A percentile compares a stretch with the other conserved stretches of the same genome.
Evolutionary conservation across 495 filamentous ascomycete genomes (phyloP).

Genomic region (Xylaria palmicola): DNA sequence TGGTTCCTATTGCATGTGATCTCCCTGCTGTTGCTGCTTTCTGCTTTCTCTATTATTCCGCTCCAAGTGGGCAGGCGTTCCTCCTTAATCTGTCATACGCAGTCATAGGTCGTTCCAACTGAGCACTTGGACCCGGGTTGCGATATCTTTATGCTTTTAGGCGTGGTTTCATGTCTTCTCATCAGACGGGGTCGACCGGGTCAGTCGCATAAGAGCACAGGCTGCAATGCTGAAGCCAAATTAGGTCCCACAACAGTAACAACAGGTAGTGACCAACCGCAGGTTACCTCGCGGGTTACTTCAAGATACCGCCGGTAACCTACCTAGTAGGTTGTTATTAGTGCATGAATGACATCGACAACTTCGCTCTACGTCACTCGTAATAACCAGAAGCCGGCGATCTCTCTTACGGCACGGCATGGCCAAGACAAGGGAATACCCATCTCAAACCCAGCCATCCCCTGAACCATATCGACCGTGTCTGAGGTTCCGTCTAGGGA

Average conservation of each 20-base stretch:
- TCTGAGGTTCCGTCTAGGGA: not conserved
- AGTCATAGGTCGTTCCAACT: too few relatives aligned
- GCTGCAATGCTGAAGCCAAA: not conserved
- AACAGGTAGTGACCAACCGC: not conserved
- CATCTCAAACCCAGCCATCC: not conserved
- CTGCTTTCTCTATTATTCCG: not conserved
- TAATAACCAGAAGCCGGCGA: not conserved
- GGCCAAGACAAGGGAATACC: conserved; percentile 2
- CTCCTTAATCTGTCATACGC: too few relatives aligned
- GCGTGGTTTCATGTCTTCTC: too few relatives aligned
- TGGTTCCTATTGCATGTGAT: too few relatives aligned
- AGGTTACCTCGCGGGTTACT: too few relatives aligned
- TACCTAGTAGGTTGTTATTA: not conserved
- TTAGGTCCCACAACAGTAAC: not conserved
- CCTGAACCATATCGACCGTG: not conserved
- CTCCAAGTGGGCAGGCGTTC: not conserved
- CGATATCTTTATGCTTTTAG: too few relatives aligned
- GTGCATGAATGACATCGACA: conserved; percentile 3
- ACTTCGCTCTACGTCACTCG: conserved; percentile 1
- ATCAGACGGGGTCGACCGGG: too few relatives aligned
- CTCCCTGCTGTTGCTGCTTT: not conserved
- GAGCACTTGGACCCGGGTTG: too few relatives aligned
- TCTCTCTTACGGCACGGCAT: not conserved
- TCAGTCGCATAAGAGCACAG: too few relatives aligned
- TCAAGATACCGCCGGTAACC: not conserved